phyloP scores from a whole-genome alignment of 805 yeast species.

The Kuraishia piskuri region DNA sequence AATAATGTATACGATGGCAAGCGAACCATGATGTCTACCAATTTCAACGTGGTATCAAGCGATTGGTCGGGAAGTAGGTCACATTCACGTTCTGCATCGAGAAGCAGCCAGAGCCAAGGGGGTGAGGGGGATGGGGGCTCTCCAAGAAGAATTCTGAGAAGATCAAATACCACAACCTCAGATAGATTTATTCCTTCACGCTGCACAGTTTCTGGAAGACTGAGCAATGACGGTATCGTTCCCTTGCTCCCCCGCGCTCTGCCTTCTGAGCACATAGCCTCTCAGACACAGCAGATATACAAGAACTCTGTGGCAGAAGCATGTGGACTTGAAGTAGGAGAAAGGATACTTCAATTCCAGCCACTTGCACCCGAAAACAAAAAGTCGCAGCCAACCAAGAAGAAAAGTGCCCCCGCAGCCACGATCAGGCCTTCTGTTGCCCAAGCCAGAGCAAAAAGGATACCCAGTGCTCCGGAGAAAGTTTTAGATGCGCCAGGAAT shows the following conservation, averaged over 20 bases:
- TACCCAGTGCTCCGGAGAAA: conserved; percentile 84
- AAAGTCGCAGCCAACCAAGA: conserved; percentile 18
- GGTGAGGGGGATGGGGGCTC: conserved; percentile 11
- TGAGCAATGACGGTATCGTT: conserved; percentile 26
- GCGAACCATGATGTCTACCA: conserved; percentile 21
- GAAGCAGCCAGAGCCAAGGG: conserved; percentile 1
- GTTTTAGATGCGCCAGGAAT: conserved; percentile 95
- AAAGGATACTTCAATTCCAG: conserved; percentile 77
- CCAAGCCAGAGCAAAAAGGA: conserved; percentile 61
- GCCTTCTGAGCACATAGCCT: conserved; percentile 43
- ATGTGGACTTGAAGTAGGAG: conserved; percentile 79
- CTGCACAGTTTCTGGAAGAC: conserved; percentile 37
- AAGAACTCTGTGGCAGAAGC: conserved; percentile 88
- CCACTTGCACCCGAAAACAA: conserved; percentile 70
- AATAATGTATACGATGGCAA: conserved; percentile 21
- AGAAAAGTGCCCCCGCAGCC: conserved; percentile 13
- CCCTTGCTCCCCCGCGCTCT: conserved; percentile 26
- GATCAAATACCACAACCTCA: conserved; percentile 29
- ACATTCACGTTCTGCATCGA: conserved; percentile 2
- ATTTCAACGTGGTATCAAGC: conserved; percentile 23
- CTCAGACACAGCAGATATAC: conserved; percentile 48
- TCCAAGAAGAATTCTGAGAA: conserved; percentile 9
- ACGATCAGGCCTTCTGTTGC: conserved; percentile 28
- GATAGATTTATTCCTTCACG: conserved; percentile 60
- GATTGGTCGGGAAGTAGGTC: conserved; percentile 19